Base-by-base conservation (phyloP, 208 protist species). In the Phytomonas sp. region DNA sequence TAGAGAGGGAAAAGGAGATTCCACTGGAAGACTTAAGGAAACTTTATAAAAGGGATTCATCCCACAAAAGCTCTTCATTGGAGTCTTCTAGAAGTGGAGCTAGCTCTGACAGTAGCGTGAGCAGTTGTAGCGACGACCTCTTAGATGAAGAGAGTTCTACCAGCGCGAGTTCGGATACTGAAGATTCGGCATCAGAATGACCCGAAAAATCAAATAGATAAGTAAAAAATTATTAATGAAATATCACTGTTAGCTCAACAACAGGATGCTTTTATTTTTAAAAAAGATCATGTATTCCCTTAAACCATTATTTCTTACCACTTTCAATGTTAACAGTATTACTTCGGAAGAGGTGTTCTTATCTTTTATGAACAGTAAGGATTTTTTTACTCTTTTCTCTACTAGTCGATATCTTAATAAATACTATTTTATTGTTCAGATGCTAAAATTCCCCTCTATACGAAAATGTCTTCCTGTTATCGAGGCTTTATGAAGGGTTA, bases 1-100 rank as follows among this genome's bases (percentile, higher is more conserved):
- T 96, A 56, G 82, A 91, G 73, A 82, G 77, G 68, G 88, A 96
- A n/a, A 89, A 85, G 69, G 86, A 86, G 14, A 88, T 94, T 14
- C 82, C 91, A 6, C 42, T 96, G 14, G 88, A 96, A 56, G 83
- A 93, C 68, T 81, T 96, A 2, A 76, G 81, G 6, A 76, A 77
- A 37, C 87, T 82, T 74, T 96, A 96, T 72, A 75, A 68, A 56
- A 56, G 45, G 45, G 45, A 56, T 26, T 56, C 45, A 56, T 2
- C 19, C 45, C 45, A 56, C 16, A 56, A 56, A 56, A 56, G 45
- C 7, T 19, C 45, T 5, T 56, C 45, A 23, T 26, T 56, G 16
- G 45, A 56, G 23, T 56, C 45, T 26, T 56, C 45, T 65, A 40
- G 59, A n/a, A 40, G 23, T 40, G 37, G 23, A 23, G 0, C 16